Evolutionary conservation across 805 yeast species (phyloP), one percentile per base, ranked within the genome.

Genomic region (Candida jianshihensis): DNA sequence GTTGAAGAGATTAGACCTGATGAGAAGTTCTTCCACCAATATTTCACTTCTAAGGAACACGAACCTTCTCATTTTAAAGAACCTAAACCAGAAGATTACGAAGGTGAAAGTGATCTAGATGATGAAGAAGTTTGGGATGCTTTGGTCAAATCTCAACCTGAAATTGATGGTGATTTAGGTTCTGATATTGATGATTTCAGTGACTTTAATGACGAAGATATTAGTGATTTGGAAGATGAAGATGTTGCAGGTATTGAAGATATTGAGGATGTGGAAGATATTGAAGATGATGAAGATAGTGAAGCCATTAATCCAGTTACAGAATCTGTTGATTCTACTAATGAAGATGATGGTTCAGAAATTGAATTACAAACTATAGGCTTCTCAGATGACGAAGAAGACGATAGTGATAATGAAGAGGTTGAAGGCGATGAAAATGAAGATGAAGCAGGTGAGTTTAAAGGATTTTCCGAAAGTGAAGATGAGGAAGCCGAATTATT

Each of bases 71-170:
- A 52, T 35, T 35, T 47, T 21, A 49, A 50, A 14, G 56, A 51
- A 11, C 63, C 54, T 6, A 53, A 44, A 20, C 59, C 49, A 1
- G 68, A 60, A 20, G 68, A 55, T 30, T 62, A 55, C 29, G 71
- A 60, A 18, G 63, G 53, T 16, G 69, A 66, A 31, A 69, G 64
- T 26, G 78, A 69, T 6, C 46, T 72, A 44, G 73, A 68, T 38
- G 92, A 84, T 46, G 88, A 75, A 33, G 89, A 80, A 48, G 76
- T 85, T 25, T 85, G 90, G 87, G 65, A 77, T 41, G 95, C 94
- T 1, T 66, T 85, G 52, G 86, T 82, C 22, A 73, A 77, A 50
- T 75, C 84, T 29, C 73, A 71, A 41, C 92, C 92, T 1, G 89
- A 80, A 27, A 73, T 81, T 36, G 89, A 71, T 49, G 78, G 75